Percentiles rank a stretch among this genome's conserved stretches.
phyloP scores from a whole-genome alignment of 257 asterid species.

The Capsicum baccatum region DNA sequence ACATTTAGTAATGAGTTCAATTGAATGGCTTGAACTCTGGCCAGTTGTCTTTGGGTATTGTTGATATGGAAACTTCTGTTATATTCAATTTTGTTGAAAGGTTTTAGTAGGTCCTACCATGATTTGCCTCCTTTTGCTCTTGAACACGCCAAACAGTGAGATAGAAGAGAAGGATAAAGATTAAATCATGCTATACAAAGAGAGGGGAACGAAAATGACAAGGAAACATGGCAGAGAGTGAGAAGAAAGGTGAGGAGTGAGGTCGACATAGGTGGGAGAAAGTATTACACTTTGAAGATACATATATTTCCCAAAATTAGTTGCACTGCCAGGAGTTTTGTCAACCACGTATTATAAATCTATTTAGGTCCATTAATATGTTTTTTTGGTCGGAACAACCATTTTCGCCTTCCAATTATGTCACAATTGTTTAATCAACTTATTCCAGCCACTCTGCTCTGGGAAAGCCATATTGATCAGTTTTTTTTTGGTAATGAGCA shows the following conservation, averaged over 20 bases:
- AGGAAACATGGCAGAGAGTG: background rate
- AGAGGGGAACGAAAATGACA: background rate
- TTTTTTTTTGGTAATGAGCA: background rate
- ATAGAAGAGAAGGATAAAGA: background rate
- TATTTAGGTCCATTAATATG: background rate
- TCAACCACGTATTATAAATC: background rate
- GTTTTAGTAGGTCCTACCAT: background rate
- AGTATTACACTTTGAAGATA: background rate
- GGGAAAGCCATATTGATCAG: constrained; percentile 18
- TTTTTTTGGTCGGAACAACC: background rate
- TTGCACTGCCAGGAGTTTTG: background rate
- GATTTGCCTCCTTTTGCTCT: background rate
- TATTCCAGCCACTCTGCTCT: constrained; percentile 4
- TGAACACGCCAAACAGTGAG: background rate
- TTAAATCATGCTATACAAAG: background rate
- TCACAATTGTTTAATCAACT: background rate
- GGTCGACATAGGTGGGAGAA: background rate
- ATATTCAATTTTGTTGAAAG: background rate
- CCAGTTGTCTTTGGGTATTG: background rate
- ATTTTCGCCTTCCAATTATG: background rate
- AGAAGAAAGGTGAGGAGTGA: background rate
- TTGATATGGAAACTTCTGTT: background rate
- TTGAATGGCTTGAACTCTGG: background rate
- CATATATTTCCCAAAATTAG: background rate
- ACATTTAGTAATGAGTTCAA: background rate